phyloP scores from a whole-genome alignment of 345 rosid genomes.

The Adansonia digitata region DNA sequence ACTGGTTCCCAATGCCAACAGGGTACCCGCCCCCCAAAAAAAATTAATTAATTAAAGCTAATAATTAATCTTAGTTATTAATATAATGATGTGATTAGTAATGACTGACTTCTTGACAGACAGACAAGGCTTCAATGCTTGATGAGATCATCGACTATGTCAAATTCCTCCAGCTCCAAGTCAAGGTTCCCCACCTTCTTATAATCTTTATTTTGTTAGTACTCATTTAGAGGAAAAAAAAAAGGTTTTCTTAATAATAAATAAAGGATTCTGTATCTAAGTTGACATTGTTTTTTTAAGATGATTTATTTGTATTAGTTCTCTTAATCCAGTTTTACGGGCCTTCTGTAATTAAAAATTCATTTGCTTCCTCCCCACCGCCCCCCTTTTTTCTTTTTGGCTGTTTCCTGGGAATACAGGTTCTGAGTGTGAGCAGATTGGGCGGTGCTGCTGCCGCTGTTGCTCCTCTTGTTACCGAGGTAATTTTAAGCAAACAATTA shows the following conservation, averaged over 20 bases:
- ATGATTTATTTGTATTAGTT: neutral
- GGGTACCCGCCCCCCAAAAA: too few species aligned
- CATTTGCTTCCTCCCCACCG: too few species aligned
- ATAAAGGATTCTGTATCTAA: constrained; percentile 22
- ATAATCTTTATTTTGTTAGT: too few species aligned
- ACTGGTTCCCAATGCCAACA: constrained; percentile 94
- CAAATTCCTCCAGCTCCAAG: constrained; percentile 98
- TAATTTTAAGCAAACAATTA: constrained; percentile 7
- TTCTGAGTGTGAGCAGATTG: constrained; percentile 91
- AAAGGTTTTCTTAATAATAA: too few species aligned
- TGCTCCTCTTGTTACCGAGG: constrained; percentile 88
- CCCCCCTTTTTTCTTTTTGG: neutral
- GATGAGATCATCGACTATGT: constrained; percentile 99
- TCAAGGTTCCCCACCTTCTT: constrained; percentile 49
- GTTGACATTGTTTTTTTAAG: constrained; percentile 30
- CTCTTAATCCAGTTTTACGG: constrained; percentile 13
- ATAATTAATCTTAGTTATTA: too few species aligned
- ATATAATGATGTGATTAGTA: too few species aligned
- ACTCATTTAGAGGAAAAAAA: too few species aligned
- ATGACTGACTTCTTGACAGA: too few species aligned
- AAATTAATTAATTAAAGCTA: too few species aligned
- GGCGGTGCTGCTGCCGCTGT: constrained; percentile 84
- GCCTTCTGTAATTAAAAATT: constrained; percentile 27
- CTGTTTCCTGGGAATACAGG: constrained; percentile 38
- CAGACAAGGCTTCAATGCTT: constrained; percentile 98